Conservation (phyloP, 2,329 filamentous ascomycete species). For the Apiospora phragmitis region DNA sequence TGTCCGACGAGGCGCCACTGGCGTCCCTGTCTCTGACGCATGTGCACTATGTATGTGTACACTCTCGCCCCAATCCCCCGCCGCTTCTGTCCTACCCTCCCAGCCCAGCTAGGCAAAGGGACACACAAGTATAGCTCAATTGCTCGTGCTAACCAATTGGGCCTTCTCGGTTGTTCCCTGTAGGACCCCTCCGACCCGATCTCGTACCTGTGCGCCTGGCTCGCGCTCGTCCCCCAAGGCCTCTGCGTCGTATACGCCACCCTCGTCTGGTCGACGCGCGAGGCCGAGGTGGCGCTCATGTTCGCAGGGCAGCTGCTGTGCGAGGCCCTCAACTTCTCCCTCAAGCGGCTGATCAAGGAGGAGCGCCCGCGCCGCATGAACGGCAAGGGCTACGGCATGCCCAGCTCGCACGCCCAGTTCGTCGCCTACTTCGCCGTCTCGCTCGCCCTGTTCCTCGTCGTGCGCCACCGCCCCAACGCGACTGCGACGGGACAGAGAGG, state of each 20-base stretch:
- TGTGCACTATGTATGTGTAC: constrained; percentile 79
- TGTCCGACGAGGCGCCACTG: constrained; percentile 57
- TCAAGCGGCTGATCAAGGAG: constrained; percentile 92
- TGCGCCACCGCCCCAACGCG: constrained; percentile 71
- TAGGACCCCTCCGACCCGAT: constrained; percentile 84
- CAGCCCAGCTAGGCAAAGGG: too few species aligned
- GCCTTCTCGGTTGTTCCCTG: background rate
- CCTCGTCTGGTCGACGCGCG: constrained; percentile 86
- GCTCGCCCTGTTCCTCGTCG: constrained; percentile 78
- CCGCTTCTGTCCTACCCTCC: constrained; percentile 7
- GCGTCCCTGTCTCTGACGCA: constrained; percentile 93
- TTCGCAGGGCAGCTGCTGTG: constrained; percentile 90
- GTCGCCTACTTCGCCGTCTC: constrained; percentile 88
- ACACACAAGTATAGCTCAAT: too few species aligned
- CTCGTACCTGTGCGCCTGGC: constrained; percentile 88
- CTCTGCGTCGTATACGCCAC: constrained; percentile 89
- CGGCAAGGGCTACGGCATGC: constrained; percentile 98
- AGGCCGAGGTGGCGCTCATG: constrained; percentile 86
- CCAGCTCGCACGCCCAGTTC: constrained; percentile 90
- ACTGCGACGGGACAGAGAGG: constrained; percentile 29
- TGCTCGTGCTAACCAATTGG: background rate
- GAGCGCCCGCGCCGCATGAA: constrained; percentile 81
- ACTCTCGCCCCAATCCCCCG: background rate
- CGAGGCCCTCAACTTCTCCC: constrained; percentile 83
- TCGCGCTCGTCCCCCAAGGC: constrained; percentile 89